Evolutionary conservation across 108 stramenopile species (phyloP), one percentile per base, ranked within the genome.

Genomic region (Cyclotella sp.): DNA sequence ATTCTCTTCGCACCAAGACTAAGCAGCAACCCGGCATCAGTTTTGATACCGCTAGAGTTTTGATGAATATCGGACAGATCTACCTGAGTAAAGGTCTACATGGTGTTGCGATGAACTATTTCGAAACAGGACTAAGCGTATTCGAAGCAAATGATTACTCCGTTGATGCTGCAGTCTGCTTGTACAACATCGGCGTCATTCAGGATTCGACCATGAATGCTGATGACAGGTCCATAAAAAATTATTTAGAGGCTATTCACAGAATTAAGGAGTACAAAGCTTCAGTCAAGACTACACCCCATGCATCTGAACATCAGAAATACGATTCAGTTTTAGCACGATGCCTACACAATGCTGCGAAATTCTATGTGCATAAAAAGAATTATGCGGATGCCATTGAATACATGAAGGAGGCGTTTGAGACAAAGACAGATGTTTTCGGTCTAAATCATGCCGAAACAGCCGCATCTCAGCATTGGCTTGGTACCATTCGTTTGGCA

Each of bases 111-210:
- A 42, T 68, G 63, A 59, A 41, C 55, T 83, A 76, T 49, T 81
- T 72, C 83, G 68, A 87, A 88, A 76, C 76, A 86, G 89, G 86
- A 82, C 63, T 72, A 15, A 47, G 52, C 81, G 63, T 76, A 27
- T 71, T 79, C 52, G 60, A 61, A 49, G 26, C 19, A 19, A 42
- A 46, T 2, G 19, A 29, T 12, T 39, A 47, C 41, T 29, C 61
- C 22, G 44, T 57, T 40, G 83, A 84, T 27, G 57, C 76, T 76
- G 79, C 79, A 0, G 49, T 67, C 21, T 81, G 79, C 52, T 55
- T 84, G 54, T 70, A 84, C 61, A 79, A 66, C 64, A 60, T 83
- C 28, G 82, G 78, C 10, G 51, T 79, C 22, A 70, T 75, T 15
- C 72, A 68, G 55, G 82, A 83, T 53, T 57, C 49, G 9, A 44